Evolutionary conservation across 768 basidiomycete genomes (phyloP).

Genomic region (Tricholoma hemisulphureum): DNA sequence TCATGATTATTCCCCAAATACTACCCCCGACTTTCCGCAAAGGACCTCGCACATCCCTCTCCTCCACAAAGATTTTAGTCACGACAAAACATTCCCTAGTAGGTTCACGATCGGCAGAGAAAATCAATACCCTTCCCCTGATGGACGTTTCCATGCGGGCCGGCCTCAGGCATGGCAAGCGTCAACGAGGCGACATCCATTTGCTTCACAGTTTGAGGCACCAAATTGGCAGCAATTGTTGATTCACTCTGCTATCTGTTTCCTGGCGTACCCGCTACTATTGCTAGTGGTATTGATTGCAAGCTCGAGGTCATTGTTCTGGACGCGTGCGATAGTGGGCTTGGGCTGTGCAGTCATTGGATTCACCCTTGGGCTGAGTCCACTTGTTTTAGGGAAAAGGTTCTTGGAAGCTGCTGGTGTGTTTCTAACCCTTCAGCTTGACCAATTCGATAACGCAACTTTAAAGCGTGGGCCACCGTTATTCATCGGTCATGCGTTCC

Average conservation of each 20-base stretch:
- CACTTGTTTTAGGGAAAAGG: slow-evolving; percentile 26
- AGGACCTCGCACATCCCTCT: not conserved
- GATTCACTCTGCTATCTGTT: slow-evolving; percentile 31
- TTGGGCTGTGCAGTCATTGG: slow-evolving; percentile 35
- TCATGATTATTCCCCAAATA: slow-evolving; percentile 1
- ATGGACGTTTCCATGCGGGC: slow-evolving; percentile 8
- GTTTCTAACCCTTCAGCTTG: slow-evolving; percentile 10
- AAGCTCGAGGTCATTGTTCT: slow-evolving; percentile 33
- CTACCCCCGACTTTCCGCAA: not conserved
- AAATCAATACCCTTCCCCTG: slow-evolving; percentile 9
- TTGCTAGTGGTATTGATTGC: slow-evolving; percentile 30
- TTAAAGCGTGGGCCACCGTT: slow-evolving; percentile 43
- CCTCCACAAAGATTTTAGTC: not conserved
- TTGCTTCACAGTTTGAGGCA: slow-evolving; percentile 30
- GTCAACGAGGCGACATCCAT: slow-evolving; percentile 21
- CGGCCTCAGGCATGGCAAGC: not conserved
- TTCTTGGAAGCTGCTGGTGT: slow-evolving; percentile 39
- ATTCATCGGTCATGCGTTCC: slow-evolving; percentile 38
- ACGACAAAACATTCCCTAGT: not conserved
- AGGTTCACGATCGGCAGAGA: slow-evolving; percentile 3
- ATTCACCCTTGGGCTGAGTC: slow-evolving; percentile 29
- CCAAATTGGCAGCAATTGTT: slow-evolving; percentile 32
- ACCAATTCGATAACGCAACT: not conserved
- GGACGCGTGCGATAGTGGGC: slow-evolving; percentile 39
- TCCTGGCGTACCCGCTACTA: slow-evolving; percentile 34